Evolutionary conservation across 805 yeast species (phyloP), one percentile per base, ranked within the genome.

Genomic region (Ogataea parapolymorpha): DNA sequence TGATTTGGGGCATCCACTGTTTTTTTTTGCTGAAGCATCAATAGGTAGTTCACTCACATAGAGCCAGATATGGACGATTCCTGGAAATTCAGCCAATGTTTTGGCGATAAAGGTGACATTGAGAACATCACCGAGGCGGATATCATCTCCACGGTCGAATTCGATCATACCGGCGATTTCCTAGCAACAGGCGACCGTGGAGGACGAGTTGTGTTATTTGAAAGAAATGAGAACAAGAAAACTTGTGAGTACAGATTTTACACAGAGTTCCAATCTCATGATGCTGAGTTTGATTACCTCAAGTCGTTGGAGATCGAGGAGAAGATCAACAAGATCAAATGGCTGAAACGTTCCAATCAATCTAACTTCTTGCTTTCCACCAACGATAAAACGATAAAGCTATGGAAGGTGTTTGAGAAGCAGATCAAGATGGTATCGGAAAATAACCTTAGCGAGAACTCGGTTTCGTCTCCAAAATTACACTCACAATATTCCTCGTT

Each of bases 151-250:
- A 87, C 99, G 2, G 97, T 93, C 29, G 98, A 93, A 67, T 93
- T 93, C 58, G 96, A 93, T 62, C 85, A 82, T 59, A 79, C 93
- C 6, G 99, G 99, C 37, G 89, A 93, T 60, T 93, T 83, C 59
- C 70, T 93, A 43, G 99, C 99, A 45, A 93, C 99, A 1, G 99
- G 99, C 48, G 99, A 93, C 68, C 82, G 90, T 59, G 99, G 99
- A 40, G 99, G 99, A 22, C 77, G 99, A 50, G 97, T 93, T 30
- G 99, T 93, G 12, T 66, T 93, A 39, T 93, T 93, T 65, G 98
- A 93, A 65, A 77, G 98, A 55, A 89, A 87, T 62, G 82, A 77
- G 51, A 66, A 68, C 51, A 80, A 80, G 57, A 79, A 80, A 64
- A 83, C 75, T 56, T 90, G 97, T 65, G 99, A 95, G 65, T 95